Evolutionary conservation across 108 stramenopile species (phyloP), one percentile per base, ranked within the genome.

Genomic region (Poteriospumella lacustris): DNA sequence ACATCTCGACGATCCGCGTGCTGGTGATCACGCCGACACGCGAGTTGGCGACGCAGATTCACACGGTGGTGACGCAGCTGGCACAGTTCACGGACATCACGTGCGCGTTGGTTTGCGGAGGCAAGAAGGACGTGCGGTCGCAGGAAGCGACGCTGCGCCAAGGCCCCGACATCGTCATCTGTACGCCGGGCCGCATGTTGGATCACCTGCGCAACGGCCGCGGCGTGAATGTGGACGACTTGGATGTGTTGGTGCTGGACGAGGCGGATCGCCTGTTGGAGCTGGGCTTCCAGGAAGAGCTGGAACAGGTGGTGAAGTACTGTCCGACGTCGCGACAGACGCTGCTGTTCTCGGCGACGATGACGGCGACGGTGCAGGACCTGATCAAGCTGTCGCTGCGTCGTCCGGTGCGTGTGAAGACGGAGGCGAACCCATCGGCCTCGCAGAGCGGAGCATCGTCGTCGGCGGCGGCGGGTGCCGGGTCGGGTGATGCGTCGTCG

Each of bases 261-360:
- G 92, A 96, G 83, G 94, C 91, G 0, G 95, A 98, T 79, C 89
- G 95, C 0, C 82, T 98, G 39, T 81, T 96, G 1, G 95, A 98
- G 67, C 80, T 98, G 44, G 97, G 97, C 12, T 99, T 99, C 80
- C 86, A 91, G 43, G 95, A 95, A 58, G 97, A 99, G 84, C 92
- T 97, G 9, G 79, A 86, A 52, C 90, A 95, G 87, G 72, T 99
- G n/a, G 78, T 97, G 76, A 92, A 93, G 70, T 76, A 92, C 0
- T 92, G 90, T 43, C 96, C 96, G 26, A 31, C 38, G 43, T 80
- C 90, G 40, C 82, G 97, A 36, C 97, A 99, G 73, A 95, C 96
- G 9, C 76, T 99, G 79, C 86, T 99, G 34, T 99, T 96, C 83
- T 95, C 94, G 60, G 97, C 97, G 0, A 99, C 97, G n/a, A 91